Evolutionary conservation across 2,329 filamentous ascomycete genomes (phyloP).

Genomic region (Calonectria montana): DNA sequence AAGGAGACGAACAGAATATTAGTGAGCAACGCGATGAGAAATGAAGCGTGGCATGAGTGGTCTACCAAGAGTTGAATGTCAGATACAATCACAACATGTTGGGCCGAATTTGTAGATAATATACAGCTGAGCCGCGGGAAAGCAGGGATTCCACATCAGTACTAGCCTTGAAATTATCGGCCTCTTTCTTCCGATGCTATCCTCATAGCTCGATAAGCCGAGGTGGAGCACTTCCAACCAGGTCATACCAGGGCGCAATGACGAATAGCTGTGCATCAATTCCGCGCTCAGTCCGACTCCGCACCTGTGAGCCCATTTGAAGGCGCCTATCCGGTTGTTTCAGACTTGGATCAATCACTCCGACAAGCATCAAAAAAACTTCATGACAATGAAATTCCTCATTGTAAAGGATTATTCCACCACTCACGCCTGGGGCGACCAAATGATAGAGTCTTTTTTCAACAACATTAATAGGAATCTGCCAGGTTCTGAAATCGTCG

Average conservation of each 20-base stretch:
- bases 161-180: background rate
- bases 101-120: no score
- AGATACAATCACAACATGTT: no score
- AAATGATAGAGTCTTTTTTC: background rate
- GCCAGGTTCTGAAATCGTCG: background rate
- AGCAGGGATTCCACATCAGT: background rate
- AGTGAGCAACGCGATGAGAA: background rate
- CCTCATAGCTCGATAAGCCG: background rate
- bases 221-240: background rate
- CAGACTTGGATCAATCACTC: no score
- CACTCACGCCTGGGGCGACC: background rate
- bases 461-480: background rate
- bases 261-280: background rate
- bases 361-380: no score
- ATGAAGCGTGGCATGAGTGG: no score
- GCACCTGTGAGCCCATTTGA: background rate
- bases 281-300: background rate
- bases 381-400: background rate
- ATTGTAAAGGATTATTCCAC: conserved; percentile 11
- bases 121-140: no score
- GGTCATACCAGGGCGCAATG: background rate
- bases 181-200: background rate
- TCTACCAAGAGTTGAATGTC: no score
- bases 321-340: background rate
- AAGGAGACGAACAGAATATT: background rate